Conservation (phyloP, 148 eudicot genomes). For the Fagopyrum tataricum region DNA sequence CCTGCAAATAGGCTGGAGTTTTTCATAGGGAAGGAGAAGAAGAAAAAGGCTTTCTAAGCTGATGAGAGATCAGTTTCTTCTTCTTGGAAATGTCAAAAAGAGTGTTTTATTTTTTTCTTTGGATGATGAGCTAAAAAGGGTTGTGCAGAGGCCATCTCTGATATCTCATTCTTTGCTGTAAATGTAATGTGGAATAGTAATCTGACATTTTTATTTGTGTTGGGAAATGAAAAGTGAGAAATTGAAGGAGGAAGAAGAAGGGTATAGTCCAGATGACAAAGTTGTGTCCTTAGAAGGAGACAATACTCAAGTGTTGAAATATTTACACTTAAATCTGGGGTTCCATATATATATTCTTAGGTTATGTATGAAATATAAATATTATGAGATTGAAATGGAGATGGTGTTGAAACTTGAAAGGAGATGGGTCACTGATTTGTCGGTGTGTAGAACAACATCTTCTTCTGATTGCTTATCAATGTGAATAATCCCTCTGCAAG, state of each 20-base stretch:
- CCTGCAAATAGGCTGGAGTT: background rate
- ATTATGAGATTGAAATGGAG: background rate
- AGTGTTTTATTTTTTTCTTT: background rate
- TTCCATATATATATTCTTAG: background rate
- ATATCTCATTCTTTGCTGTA: slow-evolving; percentile 11
- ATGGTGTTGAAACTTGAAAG: too few relatives aligned
- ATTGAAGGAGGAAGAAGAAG: background rate
- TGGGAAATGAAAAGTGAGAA: slow-evolving; percentile 8
- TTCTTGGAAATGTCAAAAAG: slow-evolving; percentile 5
- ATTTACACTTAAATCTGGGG: background rate
- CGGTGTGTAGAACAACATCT: slow-evolving; percentile 9
- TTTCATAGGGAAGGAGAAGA: background rate
- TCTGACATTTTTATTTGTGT: background rate
- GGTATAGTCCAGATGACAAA: slow-evolving; percentile 12
- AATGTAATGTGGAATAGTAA: slow-evolving; percentile 5
- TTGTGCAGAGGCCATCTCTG: slow-evolving; percentile 11
- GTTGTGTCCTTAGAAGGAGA: background rate
- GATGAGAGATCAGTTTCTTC: background rate
- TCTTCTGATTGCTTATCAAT: slow-evolving; percentile 6
- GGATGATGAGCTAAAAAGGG: background rate
- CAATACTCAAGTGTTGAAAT: background rate
- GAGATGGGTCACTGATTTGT: slow-evolving; percentile 5
- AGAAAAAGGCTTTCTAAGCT: background rate
- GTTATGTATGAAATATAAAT: background rate
- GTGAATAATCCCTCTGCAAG: background rate